phyloP scores from a whole-genome alignment of 2,329 filamentous ascomycete genomes.

The Teratosphaeria gauchensis region DNA sequence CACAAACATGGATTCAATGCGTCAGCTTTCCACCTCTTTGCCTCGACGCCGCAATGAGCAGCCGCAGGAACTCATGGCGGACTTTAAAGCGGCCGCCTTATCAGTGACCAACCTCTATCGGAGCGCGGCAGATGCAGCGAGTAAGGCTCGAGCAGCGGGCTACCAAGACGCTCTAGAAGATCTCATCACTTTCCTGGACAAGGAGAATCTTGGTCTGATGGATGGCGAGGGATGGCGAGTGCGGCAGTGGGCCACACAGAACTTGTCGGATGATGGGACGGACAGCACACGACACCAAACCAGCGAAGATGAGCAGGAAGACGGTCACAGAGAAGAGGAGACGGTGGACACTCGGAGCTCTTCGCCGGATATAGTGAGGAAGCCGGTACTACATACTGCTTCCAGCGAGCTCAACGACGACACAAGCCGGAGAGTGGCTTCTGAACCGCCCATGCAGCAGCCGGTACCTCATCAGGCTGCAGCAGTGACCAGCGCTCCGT shows the following conservation, averaged over 20 bases:
- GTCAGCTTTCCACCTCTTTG: conserved; percentile 52
- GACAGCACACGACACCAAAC: conserved; percentile 18
- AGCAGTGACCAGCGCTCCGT: conserved; percentile 1
- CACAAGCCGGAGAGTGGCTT: conserved; percentile 12
- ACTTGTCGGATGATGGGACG: conserved; percentile 50
- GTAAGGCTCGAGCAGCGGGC: conserved; percentile 65
- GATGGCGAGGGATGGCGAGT: conserved; percentile 68
- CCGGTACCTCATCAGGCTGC: conserved; percentile 7
- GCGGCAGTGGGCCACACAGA: conserved; percentile 59
- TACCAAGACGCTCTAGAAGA: conserved; percentile 94
- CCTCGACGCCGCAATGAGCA: conserved; percentile 30
- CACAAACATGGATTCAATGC: conserved; percentile 51
- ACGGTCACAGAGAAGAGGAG: conserved; percentile 33
- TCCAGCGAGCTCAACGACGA: conserved; percentile 16
- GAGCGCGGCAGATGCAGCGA: conserved; percentile 68
- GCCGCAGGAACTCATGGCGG: conserved; percentile 56
- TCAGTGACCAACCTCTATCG: conserved; percentile 97
- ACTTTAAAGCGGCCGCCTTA: conserved; percentile 84
- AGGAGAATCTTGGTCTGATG: conserved; percentile 63
- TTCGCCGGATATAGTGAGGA: conserved; percentile 23
- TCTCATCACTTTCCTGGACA: conserved; percentile 74
- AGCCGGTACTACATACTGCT: conserved; percentile 10
- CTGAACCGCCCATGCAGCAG: conserved; percentile 13
- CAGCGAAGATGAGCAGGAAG: conserved; percentile 63
- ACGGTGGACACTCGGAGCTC: conserved; percentile 45